Base-by-base conservation (phyloP, 176 grass and related monocot species). In the Tuctoria greenei region DNA sequence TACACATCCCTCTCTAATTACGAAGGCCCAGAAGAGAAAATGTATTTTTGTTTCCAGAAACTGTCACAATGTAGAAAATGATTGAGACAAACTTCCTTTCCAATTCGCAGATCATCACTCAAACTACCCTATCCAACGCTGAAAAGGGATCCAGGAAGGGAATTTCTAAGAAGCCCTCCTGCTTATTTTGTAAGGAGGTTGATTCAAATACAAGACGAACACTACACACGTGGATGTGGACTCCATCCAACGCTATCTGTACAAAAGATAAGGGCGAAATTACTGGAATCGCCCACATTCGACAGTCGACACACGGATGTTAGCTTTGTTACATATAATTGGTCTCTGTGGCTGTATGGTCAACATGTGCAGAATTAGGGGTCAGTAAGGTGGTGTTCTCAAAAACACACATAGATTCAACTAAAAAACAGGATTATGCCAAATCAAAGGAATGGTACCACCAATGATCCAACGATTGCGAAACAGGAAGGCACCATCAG, bases 41-140 rank as follows among this genome's bases (percentile, higher is more conserved):
- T 4, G 11, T n/a, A 27, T 26, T 51, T 31, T 37, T 27, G 61
- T 46, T 50, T 23, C 67, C 50, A 52, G 18, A 52, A 73, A 44
- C 52, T 8, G 34, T 16, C 42, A 31, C 36, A 42, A n/a, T 15
- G 7, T 28, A 31, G 13, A 15, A 1, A 72, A 71, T 7, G 66
- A 61, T 18, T 64, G 3, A 28, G 36, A 54, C 57, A 28, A 24
- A 6, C 8, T 13, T 40, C 13, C 5, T 56, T 38, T 40, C 12
- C 16, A 77, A 51, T 66, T 34, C 14, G 17, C 6, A 82, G 31
- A 82, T 42, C 7, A 50, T 24, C 74, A 85, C 8, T 26, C 4
- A n/a, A 66, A 58, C 40, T 47, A 55, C 10, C 25, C 10, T 31
- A 72, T 40, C 49, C 44, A 16, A 77, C 3, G n/a, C n/a, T n/a